Evolutionary conservation across 139 green algal species (phyloP).

Genomic region (Picochlorum costavermella): DNA sequence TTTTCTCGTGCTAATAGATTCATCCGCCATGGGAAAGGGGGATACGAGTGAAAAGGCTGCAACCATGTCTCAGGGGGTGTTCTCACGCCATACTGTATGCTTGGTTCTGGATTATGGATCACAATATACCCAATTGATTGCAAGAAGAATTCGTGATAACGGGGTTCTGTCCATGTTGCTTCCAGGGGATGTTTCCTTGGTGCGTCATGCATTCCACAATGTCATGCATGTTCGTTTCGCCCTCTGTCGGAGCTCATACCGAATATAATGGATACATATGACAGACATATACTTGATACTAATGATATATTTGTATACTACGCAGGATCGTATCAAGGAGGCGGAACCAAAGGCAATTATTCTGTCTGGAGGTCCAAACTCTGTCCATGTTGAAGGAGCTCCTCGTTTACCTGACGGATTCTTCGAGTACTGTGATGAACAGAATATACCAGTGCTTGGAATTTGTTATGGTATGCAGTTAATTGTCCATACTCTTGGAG

Average conservation of each 20-base stretch:
- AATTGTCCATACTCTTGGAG: slow-evolving; percentile 46
- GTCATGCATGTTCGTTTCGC: no score
- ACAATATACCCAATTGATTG: slow-evolving; percentile 98
- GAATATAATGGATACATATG: background rate
- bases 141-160: slow-evolving; percentile 82
- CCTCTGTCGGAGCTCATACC: no score
- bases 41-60: slow-evolving; percentile 10
- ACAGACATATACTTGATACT: background rate
- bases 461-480: slow-evolving; percentile 98
- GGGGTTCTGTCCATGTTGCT: slow-evolving; percentile 84
- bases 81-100: slow-evolving; percentile 26
- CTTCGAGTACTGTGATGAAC: slow-evolving; percentile 57
- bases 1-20: no score
- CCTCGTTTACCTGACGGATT: slow-evolving; percentile 78
- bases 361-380: slow-evolving; percentile 92
- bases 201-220: slow-evolving; percentile 23
- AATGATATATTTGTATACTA: background rate
- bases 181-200: slow-evolving; percentile 76
- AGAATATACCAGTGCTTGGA: slow-evolving; percentile 79
- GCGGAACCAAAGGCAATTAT: slow-evolving; percentile 76
- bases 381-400: slow-evolving; percentile 82
- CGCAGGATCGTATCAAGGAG: slow-evolving; percentile 73
- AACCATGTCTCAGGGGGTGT: slow-evolving; percentile 16
- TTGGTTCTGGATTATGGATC: slow-evolving; percentile 86
- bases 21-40: background rate